Percentiles rank a stretch among this genome's conserved stretches.
phyloP scores from a whole-genome alignment of 164 flowering plant genomes.

The Warburgia ugandensis region DNA sequence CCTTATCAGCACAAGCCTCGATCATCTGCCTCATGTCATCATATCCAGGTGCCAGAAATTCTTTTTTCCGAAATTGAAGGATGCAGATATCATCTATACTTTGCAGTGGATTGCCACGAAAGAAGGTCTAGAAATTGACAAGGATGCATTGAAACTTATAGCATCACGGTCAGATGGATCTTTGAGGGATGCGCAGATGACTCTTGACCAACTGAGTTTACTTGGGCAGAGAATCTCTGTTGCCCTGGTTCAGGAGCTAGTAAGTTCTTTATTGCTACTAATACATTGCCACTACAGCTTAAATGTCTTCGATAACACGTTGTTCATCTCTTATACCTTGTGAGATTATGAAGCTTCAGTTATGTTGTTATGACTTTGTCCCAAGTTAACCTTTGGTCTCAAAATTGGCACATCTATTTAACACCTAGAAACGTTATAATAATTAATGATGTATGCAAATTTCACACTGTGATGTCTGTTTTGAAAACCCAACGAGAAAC shows the following conservation, averaged over 20 bases:
- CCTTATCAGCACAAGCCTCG: constrained; percentile 79
- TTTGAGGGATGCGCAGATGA: constrained; percentile 96
- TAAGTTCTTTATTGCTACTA: constrained; percentile 24
- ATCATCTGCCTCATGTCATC: constrained; percentile 81
- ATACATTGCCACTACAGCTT: too few species aligned
- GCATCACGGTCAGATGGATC: constrained; percentile 97
- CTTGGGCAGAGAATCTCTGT: constrained; percentile 87
- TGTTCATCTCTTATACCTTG: neutral
- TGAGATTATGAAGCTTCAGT: neutral
- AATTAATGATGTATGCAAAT: too few species aligned
- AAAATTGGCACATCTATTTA: too few species aligned
- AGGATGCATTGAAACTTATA: constrained; percentile 87
- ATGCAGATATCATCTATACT: constrained; percentile 77
- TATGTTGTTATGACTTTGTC: too few species aligned
- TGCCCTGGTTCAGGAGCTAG: constrained; percentile 89
- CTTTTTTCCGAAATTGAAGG: constrained; percentile 93
- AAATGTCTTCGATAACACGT: neutral
- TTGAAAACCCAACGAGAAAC: too few species aligned
- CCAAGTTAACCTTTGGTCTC: too few species aligned
- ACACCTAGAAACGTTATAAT: too few species aligned
- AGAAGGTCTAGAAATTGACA: constrained; percentile 80
- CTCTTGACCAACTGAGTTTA: constrained; percentile 94
- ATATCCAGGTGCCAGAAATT: constrained; percentile 96
- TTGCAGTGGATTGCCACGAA: constrained; percentile 80
- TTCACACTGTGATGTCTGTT: too few species aligned